phyloP scores from a whole-genome alignment of 2,329 filamentous ascomycete species.

The Bimuria novae-zelandiae region DNA sequence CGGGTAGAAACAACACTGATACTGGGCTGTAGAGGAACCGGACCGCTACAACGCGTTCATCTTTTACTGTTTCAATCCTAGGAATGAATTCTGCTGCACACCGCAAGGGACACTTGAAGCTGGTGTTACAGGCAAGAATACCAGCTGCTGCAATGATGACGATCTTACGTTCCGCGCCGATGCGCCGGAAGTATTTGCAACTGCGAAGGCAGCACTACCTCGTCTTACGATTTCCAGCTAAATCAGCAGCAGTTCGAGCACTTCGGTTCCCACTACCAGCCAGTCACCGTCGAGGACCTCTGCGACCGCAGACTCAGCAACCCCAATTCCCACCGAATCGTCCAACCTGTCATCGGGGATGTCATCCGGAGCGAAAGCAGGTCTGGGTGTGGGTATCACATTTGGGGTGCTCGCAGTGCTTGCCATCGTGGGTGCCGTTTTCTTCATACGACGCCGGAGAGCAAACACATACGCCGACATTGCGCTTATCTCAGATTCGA shows the following conservation, averaged over 20 bases:
- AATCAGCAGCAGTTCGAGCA: not conserved
- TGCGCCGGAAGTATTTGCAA: slow-evolving; percentile 9
- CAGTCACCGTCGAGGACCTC: not conserved
- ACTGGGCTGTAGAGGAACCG: not conserved
- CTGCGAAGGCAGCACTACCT: slow-evolving; percentile 1
- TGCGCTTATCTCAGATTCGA: not conserved
- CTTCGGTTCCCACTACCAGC: not conserved
- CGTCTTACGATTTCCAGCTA: not conserved
- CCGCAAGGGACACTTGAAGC: slow-evolving; percentile 1
- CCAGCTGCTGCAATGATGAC: slow-evolving; percentile 13
- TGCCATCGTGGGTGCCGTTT: slow-evolving; percentile 7
- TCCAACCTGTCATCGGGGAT: slow-evolving; percentile 2
- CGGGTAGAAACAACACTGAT: not conserved
- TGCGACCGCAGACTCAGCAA: not conserved
- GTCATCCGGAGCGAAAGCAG: slow-evolving; percentile 12
- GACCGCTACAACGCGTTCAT: slow-evolving; percentile 7
- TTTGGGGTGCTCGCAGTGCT: slow-evolving; percentile 11
- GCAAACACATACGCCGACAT: not conserved
- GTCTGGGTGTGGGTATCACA: slow-evolving; percentile 12
- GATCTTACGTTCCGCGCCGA: slow-evolving; percentile 9
- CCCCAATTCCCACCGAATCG: not conserved
- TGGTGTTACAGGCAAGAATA: slow-evolving; percentile 5
- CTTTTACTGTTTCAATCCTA: slow-evolving; percentile 10
- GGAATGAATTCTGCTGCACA: slow-evolving; percentile 3
- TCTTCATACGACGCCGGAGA: slow-evolving; percentile 6